phyloP scores from a whole-genome alignment of 176 grass and related monocot genomes.

The Typha latifolia region DNA sequence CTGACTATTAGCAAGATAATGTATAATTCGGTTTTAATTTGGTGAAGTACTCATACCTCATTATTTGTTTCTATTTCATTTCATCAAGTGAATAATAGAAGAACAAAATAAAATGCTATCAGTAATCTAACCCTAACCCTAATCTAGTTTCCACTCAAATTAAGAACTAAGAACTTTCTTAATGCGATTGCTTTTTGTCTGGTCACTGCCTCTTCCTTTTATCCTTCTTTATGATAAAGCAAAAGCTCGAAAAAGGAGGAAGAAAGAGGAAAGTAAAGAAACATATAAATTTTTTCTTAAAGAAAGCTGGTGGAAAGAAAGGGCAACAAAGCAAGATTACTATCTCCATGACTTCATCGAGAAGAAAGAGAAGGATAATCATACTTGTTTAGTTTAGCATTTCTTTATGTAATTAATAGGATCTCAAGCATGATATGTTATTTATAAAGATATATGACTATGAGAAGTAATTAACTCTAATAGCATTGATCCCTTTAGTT shows the following conservation, averaged over 20 bases:
- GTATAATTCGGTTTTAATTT: too few relatives aligned
- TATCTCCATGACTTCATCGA: not conserved
- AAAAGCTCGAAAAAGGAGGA: conserved; percentile 9
- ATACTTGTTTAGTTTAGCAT: too few relatives aligned
- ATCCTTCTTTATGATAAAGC: conserved; percentile 19
- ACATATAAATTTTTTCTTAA: not conserved
- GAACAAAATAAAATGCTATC: too few relatives aligned
- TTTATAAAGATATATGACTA: too few relatives aligned
- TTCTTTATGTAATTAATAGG: too few relatives aligned
- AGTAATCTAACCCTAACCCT: not conserved
- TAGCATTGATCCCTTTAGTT: too few relatives aligned
- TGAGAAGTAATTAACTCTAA: too few relatives aligned
- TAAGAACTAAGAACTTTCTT: not conserved
- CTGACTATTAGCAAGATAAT: too few relatives aligned
- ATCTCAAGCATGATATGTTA: too few relatives aligned
- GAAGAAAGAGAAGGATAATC: not conserved
- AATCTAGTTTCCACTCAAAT: not conserved
- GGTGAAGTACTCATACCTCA: too few relatives aligned
- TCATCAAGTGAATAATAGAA: too few relatives aligned
- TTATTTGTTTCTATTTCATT: too few relatives aligned
- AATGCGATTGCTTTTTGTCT: not conserved
- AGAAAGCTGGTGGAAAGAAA: conserved; percentile 13
- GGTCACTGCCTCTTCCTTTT: conserved; percentile 10
- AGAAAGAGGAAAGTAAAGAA: not conserved
- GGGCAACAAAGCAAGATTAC: not conserved